phyloP scores from a whole-genome alignment of 164 flowering plant species.

The Buxus sempervirens region DNA sequence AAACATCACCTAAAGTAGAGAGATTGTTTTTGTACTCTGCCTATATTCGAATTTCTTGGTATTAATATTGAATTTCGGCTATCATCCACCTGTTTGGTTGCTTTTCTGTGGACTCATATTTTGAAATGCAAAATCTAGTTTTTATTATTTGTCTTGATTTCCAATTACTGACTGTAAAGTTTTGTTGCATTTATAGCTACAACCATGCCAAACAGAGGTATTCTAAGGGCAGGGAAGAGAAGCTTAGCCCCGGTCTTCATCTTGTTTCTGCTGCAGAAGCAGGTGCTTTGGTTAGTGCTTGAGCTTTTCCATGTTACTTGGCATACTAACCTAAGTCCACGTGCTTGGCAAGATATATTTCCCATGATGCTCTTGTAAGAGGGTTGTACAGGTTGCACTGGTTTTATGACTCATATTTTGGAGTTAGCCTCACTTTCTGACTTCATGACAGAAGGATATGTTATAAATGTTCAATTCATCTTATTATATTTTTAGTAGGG shows the following conservation, averaged over 20 bases:
- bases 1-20: too few relatives aligned
- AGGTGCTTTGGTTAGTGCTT: constrained; percentile 71
- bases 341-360: too few relatives aligned
- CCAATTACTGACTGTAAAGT: neutral
- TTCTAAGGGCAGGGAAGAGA: constrained; percentile 42
- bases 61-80: too few relatives aligned
- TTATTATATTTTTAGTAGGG: neutral
- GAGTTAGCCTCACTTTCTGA: neutral
- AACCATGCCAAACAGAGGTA: constrained; percentile 77
- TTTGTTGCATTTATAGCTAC: constrained; percentile 47
- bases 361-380: neutral
- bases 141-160: neutral
- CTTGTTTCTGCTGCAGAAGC: constrained; percentile 91
- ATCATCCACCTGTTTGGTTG: too few relatives aligned
- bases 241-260: constrained; percentile 65
- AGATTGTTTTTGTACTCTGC: too few relatives aligned
- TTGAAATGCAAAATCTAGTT: neutral
- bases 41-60: too few relatives aligned
- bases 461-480: neutral
- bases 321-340: neutral
- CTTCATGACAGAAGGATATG: neutral
- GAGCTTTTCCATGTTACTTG: neutral
- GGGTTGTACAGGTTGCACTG: neutral
- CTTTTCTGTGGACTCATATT: too few relatives aligned
- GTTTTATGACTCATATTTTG: neutral